Evolutionary conservation across 2,329 filamentous ascomycete species (phyloP), one percentile per base, ranked within the genome.

Genomic region (Claviceps sp.): DNA sequence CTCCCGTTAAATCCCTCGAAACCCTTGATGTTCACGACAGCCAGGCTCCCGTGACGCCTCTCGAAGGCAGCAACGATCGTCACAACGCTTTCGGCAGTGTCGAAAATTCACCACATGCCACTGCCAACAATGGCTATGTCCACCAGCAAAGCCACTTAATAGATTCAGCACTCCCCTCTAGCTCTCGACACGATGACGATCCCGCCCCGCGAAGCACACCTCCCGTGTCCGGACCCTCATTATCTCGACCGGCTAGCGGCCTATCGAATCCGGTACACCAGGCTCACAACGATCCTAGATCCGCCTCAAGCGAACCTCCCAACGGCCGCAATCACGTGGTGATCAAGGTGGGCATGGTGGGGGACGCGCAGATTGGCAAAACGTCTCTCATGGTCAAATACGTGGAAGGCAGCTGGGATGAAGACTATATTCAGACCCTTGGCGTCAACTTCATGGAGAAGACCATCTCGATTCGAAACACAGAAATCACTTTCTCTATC

Each of bases 401-500:
- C 65, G 93, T 98, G 52, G 93, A 98, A 71, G 93, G 93, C 54
- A 96, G 90, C 70, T 98, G 93, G 89, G 93, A 98, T 68, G 93
- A 98, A 71, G 93, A 98, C 68, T 98, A 98, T 69, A 98, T 98
- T 63, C 93, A 98, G 71, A 98, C 93, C 22, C 74, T 98, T 45
- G 93, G 93, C 59, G 93, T 98, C 70, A 98, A 98, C 70, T 98
- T 98, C 71, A 98, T 98, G 93, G 93, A 98, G 69, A 98, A 98
- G 78, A 98, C 93, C 38, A 98, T 98, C 65, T 95, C 88, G 56
- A 98, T 98, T 69, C 86, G 93, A 56, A 98, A 98, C 71, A 98
- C 93, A 16, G 93, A 98, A 71, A 98, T 98, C 68, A 98, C 93
- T 44, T 98, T 98, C 71, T 95, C 89, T 55, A 98, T 98, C 65